A percentile compares a stretch with the other conserved stretches of the same genome.
phyloP scores from a whole-genome alignment of 2,329 filamentous ascomycete genomes.

The Trichophyton benhamiae region DNA sequence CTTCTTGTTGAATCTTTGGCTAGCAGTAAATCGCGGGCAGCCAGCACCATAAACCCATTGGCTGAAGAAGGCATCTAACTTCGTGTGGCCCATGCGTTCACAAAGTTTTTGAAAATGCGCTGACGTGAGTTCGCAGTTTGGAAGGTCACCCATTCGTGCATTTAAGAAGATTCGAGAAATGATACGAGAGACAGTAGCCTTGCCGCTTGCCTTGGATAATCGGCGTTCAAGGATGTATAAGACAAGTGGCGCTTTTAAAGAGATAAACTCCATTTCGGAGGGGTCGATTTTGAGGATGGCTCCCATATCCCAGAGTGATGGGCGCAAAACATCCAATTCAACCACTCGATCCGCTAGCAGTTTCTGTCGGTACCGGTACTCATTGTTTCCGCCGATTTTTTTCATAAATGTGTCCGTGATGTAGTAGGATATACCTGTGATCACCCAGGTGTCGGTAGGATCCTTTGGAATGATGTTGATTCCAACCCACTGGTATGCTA shows the following conservation, averaged over 20 bases:
- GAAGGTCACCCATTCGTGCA: conserved; percentile 67
- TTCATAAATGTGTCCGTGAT: conserved; percentile 92
- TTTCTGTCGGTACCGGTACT: conserved; percentile 85
- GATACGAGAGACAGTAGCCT: conserved; percentile 70
- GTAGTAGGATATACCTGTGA: conserved; percentile 81
- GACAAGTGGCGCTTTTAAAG: conserved; percentile 78
- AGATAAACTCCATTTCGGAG: conserved; percentile 82
- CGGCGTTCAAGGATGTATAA: conserved; percentile 89
- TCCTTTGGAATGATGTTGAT: conserved; percentile 81
- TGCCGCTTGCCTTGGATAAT: conserved; percentile 75
- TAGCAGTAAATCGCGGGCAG: conserved; percentile 75
- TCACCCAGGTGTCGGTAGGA: conserved; percentile 72
- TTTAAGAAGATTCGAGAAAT: conserved; percentile 77
- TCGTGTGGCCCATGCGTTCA: conserved; percentile 77
- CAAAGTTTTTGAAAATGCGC: conserved; percentile 70
- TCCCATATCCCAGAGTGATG: conserved; percentile 71
- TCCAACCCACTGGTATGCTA: conserved; percentile 89
- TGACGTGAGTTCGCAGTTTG: conserved; percentile 56
- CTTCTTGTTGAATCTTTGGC: conserved; percentile 94
- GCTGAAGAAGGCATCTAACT: conserved; percentile 79
- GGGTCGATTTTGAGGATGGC: conserved; percentile 64
- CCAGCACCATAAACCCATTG: conserved; percentile 87
- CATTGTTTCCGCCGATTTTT: conserved; percentile 83
- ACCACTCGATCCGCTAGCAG: conserved; percentile 68
- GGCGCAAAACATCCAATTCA: conserved; percentile 66